Evolutionary conservation across 768 basidiomycete species (phyloP), one percentile per base, ranked within the genome.

Genomic region (Saitozyma podzolica): DNA sequence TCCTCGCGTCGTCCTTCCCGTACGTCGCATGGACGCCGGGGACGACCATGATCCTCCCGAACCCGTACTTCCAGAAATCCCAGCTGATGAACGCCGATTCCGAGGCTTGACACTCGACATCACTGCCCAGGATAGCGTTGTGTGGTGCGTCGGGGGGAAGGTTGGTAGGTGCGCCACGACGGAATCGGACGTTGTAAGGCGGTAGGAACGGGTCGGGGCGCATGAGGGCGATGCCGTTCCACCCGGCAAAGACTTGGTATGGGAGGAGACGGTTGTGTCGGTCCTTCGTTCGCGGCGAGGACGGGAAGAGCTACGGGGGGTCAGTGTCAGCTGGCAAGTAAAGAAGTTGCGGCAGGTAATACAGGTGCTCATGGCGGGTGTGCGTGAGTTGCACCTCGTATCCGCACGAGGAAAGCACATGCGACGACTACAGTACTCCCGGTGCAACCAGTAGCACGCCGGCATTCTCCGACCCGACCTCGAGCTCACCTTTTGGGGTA

Each of bases 171-270:
- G 54, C 51, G 20, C 67, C 74, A n/a, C 74, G 56, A 43, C 79
- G 65, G 68, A 80, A 80, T 29, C 78, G 72, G 55, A 80, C 70
- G 58, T 75, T 74, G 63, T 77, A 74, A 8, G 76, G 78, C 1
- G 75, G 60, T 19, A 69, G 58, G 69, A 80, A 79, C 6, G 78
- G 78, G 8, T 61, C 54, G 9, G 79, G 70, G 53, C 69, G 66
- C 40, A 80, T 56, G 29, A 78, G 66, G 29, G 74, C 72, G 56
- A 78, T 73, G 1, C 78, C 80, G 67, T 80, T 80, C 74, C 76
- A 80, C 29, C 73, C 74, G 29, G 78, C 73, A 58, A 74, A 77
- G 9, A 75, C 74, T 59, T 78, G 78, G 65, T 72, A 73, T 10
- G 75, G 76, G 47, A 80, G 65, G 61, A 63, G 59, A 10, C 56